Conservation (phyloP, 2,329 filamentous ascomycete genomes). For the Didymella segeticola region DNA sequence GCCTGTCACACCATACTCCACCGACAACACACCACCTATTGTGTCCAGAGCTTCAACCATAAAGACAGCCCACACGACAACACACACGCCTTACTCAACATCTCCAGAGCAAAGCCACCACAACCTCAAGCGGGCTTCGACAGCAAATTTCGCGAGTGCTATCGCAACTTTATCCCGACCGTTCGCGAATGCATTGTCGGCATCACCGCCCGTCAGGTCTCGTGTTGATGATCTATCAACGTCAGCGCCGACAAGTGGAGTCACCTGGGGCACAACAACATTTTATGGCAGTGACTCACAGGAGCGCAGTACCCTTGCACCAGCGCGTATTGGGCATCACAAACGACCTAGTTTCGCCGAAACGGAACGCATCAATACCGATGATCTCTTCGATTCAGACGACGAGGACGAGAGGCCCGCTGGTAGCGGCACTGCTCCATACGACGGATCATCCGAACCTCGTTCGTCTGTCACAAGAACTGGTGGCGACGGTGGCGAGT, state of each 20-base stretch:
- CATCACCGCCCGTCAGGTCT: constrained; percentile 47
- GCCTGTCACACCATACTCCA: constrained; percentile 60
- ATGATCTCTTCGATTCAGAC: constrained; percentile 44
- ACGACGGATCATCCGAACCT: constrained; percentile 35
- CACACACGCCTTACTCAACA: constrained; percentile 51
- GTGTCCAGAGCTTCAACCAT: constrained; percentile 49
- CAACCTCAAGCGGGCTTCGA: constrained; percentile 40
- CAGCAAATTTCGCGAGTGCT: constrained; percentile 50
- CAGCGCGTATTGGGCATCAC: constrained; percentile 45
- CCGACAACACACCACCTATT: constrained; percentile 59
- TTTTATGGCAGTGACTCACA: constrained; percentile 47
- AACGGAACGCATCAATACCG: constrained; percentile 37
- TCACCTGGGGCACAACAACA: constrained; percentile 56
- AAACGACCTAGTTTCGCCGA: constrained; percentile 49
- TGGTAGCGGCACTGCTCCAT: constrained; percentile 16
- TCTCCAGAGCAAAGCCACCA: constrained; percentile 50
- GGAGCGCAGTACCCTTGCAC: constrained; percentile 32
- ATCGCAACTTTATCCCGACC: constrained; percentile 50
- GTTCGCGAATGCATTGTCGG: constrained; percentile 47
- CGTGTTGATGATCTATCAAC: constrained; percentile 51
- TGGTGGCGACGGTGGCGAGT: constrained; percentile 18
- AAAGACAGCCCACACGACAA: constrained; percentile 44
- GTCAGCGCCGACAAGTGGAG: constrained; percentile 51
- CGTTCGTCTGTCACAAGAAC: constrained; percentile 24
- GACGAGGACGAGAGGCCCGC: constrained; percentile 37